phyloP scores from a whole-genome alignment of 1,139 yeast species.

The Sugiyamaella novakii region DNA sequence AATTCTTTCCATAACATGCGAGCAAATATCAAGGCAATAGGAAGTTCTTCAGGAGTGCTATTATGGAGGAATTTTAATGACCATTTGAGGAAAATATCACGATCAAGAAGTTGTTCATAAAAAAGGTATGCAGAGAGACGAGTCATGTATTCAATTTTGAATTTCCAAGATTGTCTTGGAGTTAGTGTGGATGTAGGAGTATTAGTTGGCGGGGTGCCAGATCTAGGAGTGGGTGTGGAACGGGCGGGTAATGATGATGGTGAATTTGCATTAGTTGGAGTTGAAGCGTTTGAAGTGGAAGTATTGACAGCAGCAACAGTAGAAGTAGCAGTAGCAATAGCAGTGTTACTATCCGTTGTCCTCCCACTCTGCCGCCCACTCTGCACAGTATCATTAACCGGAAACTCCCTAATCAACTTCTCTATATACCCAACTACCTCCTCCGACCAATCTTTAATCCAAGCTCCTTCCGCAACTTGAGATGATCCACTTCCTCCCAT shows the following conservation, averaged over 20 bases:
- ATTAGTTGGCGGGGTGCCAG: slow-evolving; percentile 11
- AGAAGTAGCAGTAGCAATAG: slow-evolving; percentile 35
- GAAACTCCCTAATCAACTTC: slow-evolving; percentile 43
- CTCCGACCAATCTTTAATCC: slow-evolving; percentile 89
- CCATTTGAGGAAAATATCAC: slow-evolving; percentile 62
- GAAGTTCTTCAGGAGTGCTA: slow-evolving; percentile 51
- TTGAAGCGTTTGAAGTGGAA: background rate
- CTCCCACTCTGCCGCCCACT: too few species aligned
- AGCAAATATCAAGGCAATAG: slow-evolving; percentile 58
- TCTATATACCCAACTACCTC: slow-evolving; percentile 66
- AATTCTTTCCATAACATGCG: slow-evolving; percentile 75
- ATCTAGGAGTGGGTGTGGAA: background rate
- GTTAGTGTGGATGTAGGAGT: slow-evolving; percentile 10
- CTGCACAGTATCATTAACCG: background rate
- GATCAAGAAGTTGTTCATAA: slow-evolving; percentile 67
- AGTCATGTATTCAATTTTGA: slow-evolving; percentile 59
- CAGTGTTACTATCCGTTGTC: slow-evolving; percentile 21
- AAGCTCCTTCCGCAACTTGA: slow-evolving; percentile 52
- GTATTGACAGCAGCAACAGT: slow-evolving; percentile 12
- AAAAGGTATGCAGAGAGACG: slow-evolving; percentile 65
- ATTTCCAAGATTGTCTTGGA: slow-evolving; percentile 47
- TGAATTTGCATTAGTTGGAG: slow-evolving; percentile 3
- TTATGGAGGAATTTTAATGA: slow-evolving; percentile 57
- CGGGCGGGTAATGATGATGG: slow-evolving; percentile 6
- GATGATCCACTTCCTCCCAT: slow-evolving; percentile 26